Conservation (phyloP, 2,329 filamentous ascomycete species). For the Keithomyces neogunnii region DNA sequence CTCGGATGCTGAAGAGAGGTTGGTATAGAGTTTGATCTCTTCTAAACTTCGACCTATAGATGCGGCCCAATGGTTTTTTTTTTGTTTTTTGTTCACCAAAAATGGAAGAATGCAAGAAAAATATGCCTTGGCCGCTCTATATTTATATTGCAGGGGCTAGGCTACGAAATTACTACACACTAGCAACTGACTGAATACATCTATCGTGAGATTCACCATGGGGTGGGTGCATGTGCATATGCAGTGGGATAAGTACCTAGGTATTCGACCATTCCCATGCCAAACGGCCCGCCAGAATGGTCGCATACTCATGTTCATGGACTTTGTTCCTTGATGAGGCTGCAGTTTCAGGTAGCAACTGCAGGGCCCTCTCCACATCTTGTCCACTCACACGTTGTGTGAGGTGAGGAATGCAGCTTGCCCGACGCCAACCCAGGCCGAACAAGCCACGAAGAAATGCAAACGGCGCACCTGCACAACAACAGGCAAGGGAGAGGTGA, state of each 20-base stretch:
- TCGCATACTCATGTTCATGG: no score
- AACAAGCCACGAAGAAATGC: background rate
- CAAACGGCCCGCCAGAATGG: no score
- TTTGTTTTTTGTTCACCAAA: no score
- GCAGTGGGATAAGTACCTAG: no score
- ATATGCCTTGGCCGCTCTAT: background rate
- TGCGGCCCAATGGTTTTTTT: background rate
- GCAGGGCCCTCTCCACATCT: no score
- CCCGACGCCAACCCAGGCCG: background rate
- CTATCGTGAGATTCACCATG: no score
- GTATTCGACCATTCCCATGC: no score
- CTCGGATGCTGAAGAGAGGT: background rate
- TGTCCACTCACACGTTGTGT: no score
- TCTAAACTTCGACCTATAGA: background rate
- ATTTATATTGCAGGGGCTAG: background rate
- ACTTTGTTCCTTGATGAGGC: no score
- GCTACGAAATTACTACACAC: background rate
- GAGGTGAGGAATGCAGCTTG: no score
- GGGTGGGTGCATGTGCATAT: no score
- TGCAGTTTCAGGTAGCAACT: no score
- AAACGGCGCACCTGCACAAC: background rate
- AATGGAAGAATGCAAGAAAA: background rate
- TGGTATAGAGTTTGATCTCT: constrained; percentile 5
- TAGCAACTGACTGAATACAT: background rate
- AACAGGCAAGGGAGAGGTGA: background rate